Percentiles rank a stretch among this genome's conserved stretches.
These are phyloP conservation scores for Gloeophyllum trabeum DNA, from an alignment of 768 basidiomycete species.

Conservation along the genomic window DNA sequence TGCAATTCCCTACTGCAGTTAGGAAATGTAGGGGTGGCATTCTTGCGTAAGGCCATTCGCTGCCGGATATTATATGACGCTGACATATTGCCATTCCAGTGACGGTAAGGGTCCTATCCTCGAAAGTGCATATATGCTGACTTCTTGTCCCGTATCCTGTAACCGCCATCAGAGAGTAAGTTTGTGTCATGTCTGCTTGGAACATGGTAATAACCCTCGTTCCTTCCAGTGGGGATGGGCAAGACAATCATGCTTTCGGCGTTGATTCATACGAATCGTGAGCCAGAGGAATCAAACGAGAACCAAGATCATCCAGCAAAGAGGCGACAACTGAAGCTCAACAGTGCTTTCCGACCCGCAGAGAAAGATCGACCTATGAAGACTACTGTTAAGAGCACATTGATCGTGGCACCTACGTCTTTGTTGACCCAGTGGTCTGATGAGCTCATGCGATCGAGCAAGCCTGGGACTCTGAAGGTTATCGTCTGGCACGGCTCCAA, in stretches of 20 bases:
- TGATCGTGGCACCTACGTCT: slow-evolving; percentile 90
- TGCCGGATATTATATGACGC: slow-evolving; percentile 1
- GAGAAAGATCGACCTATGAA: no score
- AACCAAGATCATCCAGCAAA: slow-evolving; percentile 21
- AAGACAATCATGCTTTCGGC: slow-evolving; percentile 92
- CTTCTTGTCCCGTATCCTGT: slow-evolving; percentile 1
- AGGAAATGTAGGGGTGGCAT: slow-evolving; percentile 78
- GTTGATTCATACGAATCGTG: slow-evolving; percentile 71
- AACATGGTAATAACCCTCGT: slow-evolving; percentile 1
- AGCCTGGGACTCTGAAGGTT: slow-evolving; percentile 51
- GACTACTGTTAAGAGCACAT: slow-evolving; percentile 52
- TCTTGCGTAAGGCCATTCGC: slow-evolving; percentile 54
- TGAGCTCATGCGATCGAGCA: slow-evolving; percentile 80
- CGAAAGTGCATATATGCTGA: slow-evolving; percentile 4
- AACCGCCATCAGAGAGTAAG: slow-evolving; percentile 44
- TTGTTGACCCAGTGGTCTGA: slow-evolving; percentile 89
- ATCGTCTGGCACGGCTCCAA: slow-evolving; percentile 87
- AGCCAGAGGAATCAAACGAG: slow-evolving; percentile 24
- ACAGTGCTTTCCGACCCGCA: slow-evolving; percentile 47
- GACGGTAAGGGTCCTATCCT: slow-evolving; percentile 19
- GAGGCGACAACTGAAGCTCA: slow-evolving; percentile 47
- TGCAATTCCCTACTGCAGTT: slow-evolving; percentile 76
- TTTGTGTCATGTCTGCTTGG: slow-evolving; percentile 2
- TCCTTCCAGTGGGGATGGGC: slow-evolving; percentile 90
- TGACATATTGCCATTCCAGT: slow-evolving; percentile 9